These are phyloP conservation scores for Ceratobasidium papillatum DNA, from an alignment of 1,284 basidiomycete species.

Conservation along the genomic window DNA sequence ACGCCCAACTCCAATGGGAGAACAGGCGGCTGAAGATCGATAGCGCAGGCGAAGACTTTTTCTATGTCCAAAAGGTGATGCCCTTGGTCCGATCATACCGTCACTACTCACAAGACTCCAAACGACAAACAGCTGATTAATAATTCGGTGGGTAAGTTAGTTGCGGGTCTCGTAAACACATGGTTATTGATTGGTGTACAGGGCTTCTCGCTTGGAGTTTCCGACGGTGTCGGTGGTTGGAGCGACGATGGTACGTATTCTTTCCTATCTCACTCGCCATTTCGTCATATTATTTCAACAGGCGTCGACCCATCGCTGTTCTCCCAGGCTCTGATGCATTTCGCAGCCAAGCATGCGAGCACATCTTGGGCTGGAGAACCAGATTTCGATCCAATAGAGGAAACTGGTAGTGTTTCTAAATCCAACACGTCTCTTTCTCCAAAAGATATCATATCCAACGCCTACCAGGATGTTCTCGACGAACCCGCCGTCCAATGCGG, in stretches of 20 bases:
- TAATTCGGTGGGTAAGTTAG: conserved; percentile 70
- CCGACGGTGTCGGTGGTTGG: conserved; percentile 71
- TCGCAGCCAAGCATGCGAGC: conserved; percentile 72
- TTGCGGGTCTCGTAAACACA: conserved; percentile 3
- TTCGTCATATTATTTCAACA: conserved; percentile 49
- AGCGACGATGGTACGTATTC: conserved; percentile 15
- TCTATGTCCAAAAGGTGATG: conserved; percentile 76
- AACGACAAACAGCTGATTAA: conserved; percentile 68
- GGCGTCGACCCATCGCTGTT: conserved; percentile 86
- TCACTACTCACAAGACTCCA: not conserved
- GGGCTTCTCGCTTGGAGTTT: conserved; percentile 79
- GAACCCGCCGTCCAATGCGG: conserved; percentile 79
- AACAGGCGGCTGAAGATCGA: conserved; percentile 55
- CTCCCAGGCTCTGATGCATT: conserved; percentile 73
- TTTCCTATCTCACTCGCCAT: not conserved
- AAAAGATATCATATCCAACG: conserved; percentile 72
- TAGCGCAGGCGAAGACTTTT: conserved; percentile 79
- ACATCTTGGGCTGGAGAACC: conserved; percentile 77
- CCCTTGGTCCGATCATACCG: not conserved
- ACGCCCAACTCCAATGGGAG: conserved; percentile 46
- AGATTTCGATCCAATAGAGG: conserved; percentile 63
- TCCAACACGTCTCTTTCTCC: conserved; percentile 71
- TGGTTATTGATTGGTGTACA: conserved; percentile 49
- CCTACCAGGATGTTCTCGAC: conserved; percentile 74
- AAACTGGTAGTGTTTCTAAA: conserved; percentile 64